Evolutionary conservation across 305 asterid species (phyloP).

Genomic region (Plantago coronopus): DNA sequence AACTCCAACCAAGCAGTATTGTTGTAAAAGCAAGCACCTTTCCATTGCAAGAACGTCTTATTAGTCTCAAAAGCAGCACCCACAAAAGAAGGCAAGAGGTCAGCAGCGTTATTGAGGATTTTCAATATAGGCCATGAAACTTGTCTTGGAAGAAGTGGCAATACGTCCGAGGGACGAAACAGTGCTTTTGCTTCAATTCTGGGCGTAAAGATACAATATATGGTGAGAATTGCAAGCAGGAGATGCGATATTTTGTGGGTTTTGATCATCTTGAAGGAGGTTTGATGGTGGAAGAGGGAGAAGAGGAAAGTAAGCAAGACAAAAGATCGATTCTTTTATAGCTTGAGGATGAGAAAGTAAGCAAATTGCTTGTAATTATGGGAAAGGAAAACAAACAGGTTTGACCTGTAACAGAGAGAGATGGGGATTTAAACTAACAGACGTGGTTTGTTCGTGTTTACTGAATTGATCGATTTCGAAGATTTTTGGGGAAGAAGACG

Average conservation of each 20-base stretch:
- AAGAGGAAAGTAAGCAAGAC: no score
- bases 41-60: constrained; percentile 48
- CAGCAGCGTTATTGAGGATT: constrained; percentile 55
- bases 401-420: no score
- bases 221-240: constrained; percentile 21
- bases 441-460: no score
- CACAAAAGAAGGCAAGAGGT: constrained; percentile 79
- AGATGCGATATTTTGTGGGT: constrained; percentile 29
- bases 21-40: constrained; percentile 84
- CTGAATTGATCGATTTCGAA: no score
- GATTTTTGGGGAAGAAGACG: no score
- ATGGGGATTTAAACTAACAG: no score
- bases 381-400: no score
- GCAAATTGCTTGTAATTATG: no score
- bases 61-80: constrained; percentile 51
- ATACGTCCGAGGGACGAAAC: constrained; percentile 51
- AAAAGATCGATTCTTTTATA: no score
- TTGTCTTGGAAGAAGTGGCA: constrained; percentile 76
- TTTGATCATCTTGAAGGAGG: constrained; percentile 23
- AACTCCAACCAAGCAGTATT: constrained; percentile 81
- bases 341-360: no score
- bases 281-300: constrained; percentile 26
- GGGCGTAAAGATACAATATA: constrained; percentile 21
- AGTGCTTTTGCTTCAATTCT: constrained; percentile 45
- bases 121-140: constrained; percentile 72